Evolutionary conservation across 2,329 filamentous ascomycete genomes (phyloP).

Genomic region (Orbilia blumenaviensis): DNA sequence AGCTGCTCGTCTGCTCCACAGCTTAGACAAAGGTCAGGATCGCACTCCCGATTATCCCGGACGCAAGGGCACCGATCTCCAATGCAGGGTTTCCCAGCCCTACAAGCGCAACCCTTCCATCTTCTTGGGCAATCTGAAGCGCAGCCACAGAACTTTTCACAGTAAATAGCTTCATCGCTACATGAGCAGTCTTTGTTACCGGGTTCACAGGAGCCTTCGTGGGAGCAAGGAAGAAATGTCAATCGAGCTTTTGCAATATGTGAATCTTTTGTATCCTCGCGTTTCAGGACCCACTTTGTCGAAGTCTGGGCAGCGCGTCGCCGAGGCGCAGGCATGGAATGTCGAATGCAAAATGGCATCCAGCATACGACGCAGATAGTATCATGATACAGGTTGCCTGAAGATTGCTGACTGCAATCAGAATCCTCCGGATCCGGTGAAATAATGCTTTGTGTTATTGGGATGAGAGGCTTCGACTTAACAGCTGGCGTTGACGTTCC

Average conservation of each 20-base stretch:
- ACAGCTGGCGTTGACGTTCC: not conserved
- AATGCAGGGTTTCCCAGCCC: slow-evolving; percentile 69
- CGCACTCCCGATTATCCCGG: slow-evolving; percentile 79
- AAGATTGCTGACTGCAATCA: not conserved
- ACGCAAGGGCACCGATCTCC: slow-evolving; percentile 75
- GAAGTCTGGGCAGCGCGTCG: not conserved
- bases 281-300: slow-evolving; percentile 5
- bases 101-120: slow-evolving; percentile 74
- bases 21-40: slow-evolving; percentile 75
- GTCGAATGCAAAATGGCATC: slow-evolving; percentile 37
- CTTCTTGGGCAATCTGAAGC: slow-evolving; percentile 71
- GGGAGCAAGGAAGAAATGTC: slow-evolving; percentile 72
- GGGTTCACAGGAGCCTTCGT: slow-evolving; percentile 68
- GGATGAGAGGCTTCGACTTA: slow-evolving; percentile 6
- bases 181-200: slow-evolving; percentile 74
- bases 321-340: slow-evolving; percentile 10
- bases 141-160: slow-evolving; percentile 77
- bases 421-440: not conserved
- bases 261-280: slow-evolving; percentile 23
- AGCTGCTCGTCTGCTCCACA: slow-evolving; percentile 76
- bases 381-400: slow-evolving; percentile 18
- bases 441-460: slow-evolving; percentile 11
- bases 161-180: slow-evolving; percentile 70
- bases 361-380: slow-evolving; percentile 27
- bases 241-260: slow-evolving; percentile 63